Evolutionary conservation across 495 filamentous ascomycete species (phyloP), one percentile per base, ranked within the genome.

Genomic region (Achaetomiella virescens): DNA sequence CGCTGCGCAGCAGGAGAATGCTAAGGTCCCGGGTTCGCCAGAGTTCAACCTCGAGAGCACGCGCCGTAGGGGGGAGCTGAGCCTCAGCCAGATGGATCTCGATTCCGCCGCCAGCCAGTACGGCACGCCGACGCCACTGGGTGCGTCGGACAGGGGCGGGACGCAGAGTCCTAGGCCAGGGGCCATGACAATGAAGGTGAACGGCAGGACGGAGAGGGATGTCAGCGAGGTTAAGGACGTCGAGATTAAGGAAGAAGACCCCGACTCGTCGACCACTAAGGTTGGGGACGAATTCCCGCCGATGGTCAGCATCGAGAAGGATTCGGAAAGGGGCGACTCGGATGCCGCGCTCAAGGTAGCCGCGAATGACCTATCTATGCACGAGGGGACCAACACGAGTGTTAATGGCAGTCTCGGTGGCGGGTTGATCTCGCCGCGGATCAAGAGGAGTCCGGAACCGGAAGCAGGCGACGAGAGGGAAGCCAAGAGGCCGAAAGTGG

Each of bases 31-130:
- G 24, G 64, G 68, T 29, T 78, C 73, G 22, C 75, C 76, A 21
- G 64, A 66, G 33, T 78, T 78, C 58, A 66, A 56, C 25, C 67
- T 79, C 20, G 75, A 77, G 31, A 76, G 60, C 59, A 75, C 80
- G 37, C 61, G 78, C 56, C 62, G 76, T 45, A 61, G 71, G 49
- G 67, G 71, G 29, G 75, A 78, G 54, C 67, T 61, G 21, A 59
- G 63, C 22, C 48, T 58, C 61, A 69, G 59, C 61, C 70, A 62
- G 42, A 54, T 61, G 21, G 63, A 63, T 18, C 52, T 55, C 36
- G 57, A 46, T n/a, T 65, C 62, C 2, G 5, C 27, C 27, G 27
- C 5, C 27, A 63, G 52, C 52, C 47, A 59, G 51, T 50, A 59
- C 52, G 61, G 58, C 31, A 66, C 61, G 15, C 57, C 61, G 22